Conservation (phyloP, 129 eudicot genomes). For the Lactuca sativa region DNA sequence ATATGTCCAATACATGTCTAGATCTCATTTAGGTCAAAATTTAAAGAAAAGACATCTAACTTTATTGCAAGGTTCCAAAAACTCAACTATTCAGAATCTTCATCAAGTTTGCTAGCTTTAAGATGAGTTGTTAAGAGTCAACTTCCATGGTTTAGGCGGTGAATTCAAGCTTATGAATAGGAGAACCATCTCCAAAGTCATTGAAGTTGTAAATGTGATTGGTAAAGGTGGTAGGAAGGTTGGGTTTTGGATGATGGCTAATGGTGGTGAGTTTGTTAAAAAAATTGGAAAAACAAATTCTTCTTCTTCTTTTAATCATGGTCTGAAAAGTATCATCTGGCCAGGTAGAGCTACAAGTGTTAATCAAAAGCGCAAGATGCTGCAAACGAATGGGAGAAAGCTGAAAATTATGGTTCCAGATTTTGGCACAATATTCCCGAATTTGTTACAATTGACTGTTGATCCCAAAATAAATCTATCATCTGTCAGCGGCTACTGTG, state of each 20-base stretch:
- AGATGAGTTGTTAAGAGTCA: not conserved
- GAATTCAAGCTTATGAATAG: slow-evolving; percentile 20
- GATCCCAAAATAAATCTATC: slow-evolving; percentile 12
- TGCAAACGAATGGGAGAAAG: slow-evolving; percentile 19
- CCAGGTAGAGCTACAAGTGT: slow-evolving; percentile 23
- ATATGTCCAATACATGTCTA: no score
- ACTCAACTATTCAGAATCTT: no score
- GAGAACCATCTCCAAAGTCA: not conserved
- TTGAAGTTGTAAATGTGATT: slow-evolving; percentile 11
- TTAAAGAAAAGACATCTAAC: no score
- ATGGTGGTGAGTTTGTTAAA: slow-evolving; percentile 16
- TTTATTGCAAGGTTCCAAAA: no score
- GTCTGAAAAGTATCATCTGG: slow-evolving; percentile 26
- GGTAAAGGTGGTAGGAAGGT: not conserved
- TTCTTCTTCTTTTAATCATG: not conserved
- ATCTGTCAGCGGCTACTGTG: slow-evolving; percentile 29
- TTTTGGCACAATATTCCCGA: not conserved
- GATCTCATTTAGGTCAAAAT: no score
- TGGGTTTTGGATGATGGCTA: slow-evolving; percentile 33
- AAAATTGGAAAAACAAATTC: slow-evolving; percentile 1
- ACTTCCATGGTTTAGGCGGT: slow-evolving; percentile 35
- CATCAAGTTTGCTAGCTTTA: no score
- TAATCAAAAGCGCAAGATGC: slow-evolving; percentile 30
- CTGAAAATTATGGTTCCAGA: slow-evolving; percentile 33
- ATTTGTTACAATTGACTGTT: slow-evolving; percentile 7